phyloP scores from a whole-genome alignment of 2,329 filamentous ascomycete genomes.

The Simplicillium aogashimaense region DNA sequence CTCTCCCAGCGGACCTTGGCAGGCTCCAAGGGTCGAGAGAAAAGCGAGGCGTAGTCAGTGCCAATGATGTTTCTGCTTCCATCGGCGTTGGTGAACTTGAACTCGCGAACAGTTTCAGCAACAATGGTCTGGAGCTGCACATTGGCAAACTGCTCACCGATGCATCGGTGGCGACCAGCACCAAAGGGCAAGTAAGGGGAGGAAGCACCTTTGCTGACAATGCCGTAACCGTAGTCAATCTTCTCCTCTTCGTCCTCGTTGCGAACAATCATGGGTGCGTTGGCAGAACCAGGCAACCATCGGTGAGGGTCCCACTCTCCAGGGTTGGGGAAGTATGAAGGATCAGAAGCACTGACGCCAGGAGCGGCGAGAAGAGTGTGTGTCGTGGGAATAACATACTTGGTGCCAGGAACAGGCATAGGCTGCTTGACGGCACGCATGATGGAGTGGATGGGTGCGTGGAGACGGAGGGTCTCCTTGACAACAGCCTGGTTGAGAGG shows the following conservation, averaged over 20 bases:
- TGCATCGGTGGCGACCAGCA: conserved; percentile 85
- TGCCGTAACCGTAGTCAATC: conserved; percentile 87
- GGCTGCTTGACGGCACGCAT: conserved; percentile 86
- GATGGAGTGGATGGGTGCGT: conserved; percentile 91
- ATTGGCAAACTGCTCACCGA: conserved; percentile 94
- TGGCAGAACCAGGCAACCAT: conserved; percentile 62
- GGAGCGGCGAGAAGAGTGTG: conserved; percentile 80
- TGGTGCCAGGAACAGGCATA: conserved; percentile 73
- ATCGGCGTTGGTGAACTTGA: conserved; percentile 70
- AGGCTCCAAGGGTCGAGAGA: conserved; percentile 63
- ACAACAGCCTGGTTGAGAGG: conserved; percentile 76
- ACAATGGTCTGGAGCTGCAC: conserved; percentile 82
- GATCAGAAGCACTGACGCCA: conserved; percentile 65
- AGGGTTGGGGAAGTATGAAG: conserved; percentile 72
- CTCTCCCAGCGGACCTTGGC: conserved; percentile 69
- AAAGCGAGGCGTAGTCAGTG: conserved; percentile 61
- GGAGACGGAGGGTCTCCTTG: conserved; percentile 84
- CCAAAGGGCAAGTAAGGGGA: conserved; percentile 93
- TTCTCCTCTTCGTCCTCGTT: conserved; percentile 58
- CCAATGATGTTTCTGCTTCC: conserved; percentile 59
- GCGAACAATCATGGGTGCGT: conserved; percentile 35
- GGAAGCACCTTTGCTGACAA: conserved; percentile 81
- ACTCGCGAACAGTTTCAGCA: conserved; percentile 63
- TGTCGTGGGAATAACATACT: conserved; percentile 69
- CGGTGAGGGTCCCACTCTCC: conserved; percentile 81